Evolutionary conservation across 2,329 filamentous ascomycete species (phyloP), one percentile per base, ranked within the genome.

Genomic region (Penicillium decumbens): DNA sequence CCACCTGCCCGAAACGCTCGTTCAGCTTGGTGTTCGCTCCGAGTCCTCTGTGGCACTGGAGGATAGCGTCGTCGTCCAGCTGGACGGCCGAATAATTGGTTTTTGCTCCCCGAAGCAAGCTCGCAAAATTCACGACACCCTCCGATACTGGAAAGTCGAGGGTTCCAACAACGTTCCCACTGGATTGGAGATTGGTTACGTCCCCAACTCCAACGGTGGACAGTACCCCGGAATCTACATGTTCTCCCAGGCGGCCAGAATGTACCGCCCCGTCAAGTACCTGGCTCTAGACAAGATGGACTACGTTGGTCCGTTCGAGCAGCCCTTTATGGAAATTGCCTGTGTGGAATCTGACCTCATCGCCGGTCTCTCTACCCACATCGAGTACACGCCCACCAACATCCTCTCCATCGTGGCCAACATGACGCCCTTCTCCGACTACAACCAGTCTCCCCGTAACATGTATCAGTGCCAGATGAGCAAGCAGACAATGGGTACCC

Each of bases 381-480:
- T 97, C 39, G 93, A 98, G 71, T 88, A 88, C 63, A 86, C 91
- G 50, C 91, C 93, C 1, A 98, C 93, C 28, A 93, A 97, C 72
- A 97, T 98, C 58, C 82, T 98, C 24, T 97, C 92, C 6, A 97
- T 98, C 57, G 80, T 98, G 44, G 93, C 93, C 63, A 97, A 97
- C 73, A 95, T 96, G 86, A 98, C 93, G 0, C 93, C 93, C 3
- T 98, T 98, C 74, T 96, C 92, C 41, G 89, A 98, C 69, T 95
- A 95, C 75, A 98, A 98, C 73, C 93, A 98, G 72, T 96, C 91
- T 12, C 93, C 93, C 1, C 81, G 93, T 80, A 98, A 98, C 74
- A 97, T 97, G 92, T 98, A 97, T 69, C 89, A 95, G 69, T 96
- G 91, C 75, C 93, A 97, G 78, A 97, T 97, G 93, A 90, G 89